Evolutionary conservation across 345 rosid species (phyloP).

Genomic region (Rhizophora apiculata): DNA sequence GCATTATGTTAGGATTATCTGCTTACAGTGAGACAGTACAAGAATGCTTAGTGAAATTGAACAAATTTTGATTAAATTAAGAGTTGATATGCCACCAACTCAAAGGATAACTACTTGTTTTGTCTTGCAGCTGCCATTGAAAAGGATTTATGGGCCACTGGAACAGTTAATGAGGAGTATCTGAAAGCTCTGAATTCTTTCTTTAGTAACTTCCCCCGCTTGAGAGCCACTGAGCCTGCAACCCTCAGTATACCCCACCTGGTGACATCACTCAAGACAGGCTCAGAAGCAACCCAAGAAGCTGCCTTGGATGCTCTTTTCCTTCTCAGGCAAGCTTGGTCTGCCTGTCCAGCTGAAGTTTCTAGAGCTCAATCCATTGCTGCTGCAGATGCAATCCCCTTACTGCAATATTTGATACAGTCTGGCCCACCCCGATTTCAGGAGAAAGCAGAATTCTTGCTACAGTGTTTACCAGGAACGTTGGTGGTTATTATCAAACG

Average conservation of each 20-base stretch:
- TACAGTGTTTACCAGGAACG: constrained; percentile 99
- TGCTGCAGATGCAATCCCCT: constrained; percentile 96
- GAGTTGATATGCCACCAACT: too few species aligned
- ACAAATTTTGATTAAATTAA: too few species aligned
- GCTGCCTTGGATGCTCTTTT: constrained; percentile 95
- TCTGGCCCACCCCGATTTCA: constrained; percentile 99
- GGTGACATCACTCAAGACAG: constrained; percentile 87
- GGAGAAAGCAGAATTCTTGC: constrained; percentile 93
- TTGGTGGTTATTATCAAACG: constrained; percentile 85
- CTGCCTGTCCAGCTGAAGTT: constrained; percentile 97
- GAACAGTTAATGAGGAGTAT: constrained; percentile 93
- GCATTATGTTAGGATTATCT: too few species aligned
- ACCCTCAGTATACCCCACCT: constrained; percentile 96
- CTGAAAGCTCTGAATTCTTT: constrained; percentile 83
- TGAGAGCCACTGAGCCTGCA: constrained; percentile 97
- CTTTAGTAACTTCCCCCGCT: constrained; percentile 93
- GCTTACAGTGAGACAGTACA: too few species aligned
- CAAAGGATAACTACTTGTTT: constrained; percentile 6
- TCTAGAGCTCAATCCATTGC: constrained; percentile 95
- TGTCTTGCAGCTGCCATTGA: constrained; percentile 89
- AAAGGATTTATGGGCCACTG: constrained; percentile 96
- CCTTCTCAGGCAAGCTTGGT: constrained; percentile 99
- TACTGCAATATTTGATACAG: constrained; percentile 91
- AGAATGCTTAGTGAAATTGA: too few species aligned
- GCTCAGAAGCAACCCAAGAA: constrained; percentile 98